Evolutionary conservation across 768 basidiomycete species (phyloP), one percentile per base, ranked within the genome.

Genomic region (Lactarius indigo): DNA sequence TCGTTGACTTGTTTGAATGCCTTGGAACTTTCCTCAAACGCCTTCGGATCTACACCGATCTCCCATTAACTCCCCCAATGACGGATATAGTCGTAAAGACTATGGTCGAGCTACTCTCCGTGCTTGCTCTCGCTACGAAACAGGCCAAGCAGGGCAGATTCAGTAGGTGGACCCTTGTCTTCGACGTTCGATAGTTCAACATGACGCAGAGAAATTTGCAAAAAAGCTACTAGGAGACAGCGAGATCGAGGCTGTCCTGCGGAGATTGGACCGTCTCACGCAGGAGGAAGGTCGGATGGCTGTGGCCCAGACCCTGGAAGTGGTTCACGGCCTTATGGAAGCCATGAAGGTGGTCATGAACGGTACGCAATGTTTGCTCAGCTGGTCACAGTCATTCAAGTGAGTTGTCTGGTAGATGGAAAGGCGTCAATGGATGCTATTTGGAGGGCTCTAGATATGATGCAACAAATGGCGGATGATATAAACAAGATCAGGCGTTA

Each of bases 181-280:
- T 30, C 17, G 3, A 39, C n/a, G 6, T 39, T 0, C 23, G 26
- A 26, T 55, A 37, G 18, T 17, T 41, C 47, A 13, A 26, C 47
- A n/a, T n/a, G 1, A 1, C 2, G 8, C n/a, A 61, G 60, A 61
- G n/a, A 33, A 61, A 31, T 31, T 47, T 44, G 20, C 44, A 31
- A 60, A n/a, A 1, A 52, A 33, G 33, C 47, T 61, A 9, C 2
- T 33, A n/a, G 59, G 59, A 47, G 30, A 44, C 5, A 47, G 18
- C n/a, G 59, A 60, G 26, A n/a, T 61, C 23, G 44, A 61, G n/a
- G 60, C 47, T 18, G 60, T 41, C 17, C 28, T 59, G 20, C 17
- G 12, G 13, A 18, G 41, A 6, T 31, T 59, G 28, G 39, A 59
- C 17, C 23, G 18, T 17, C 59, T 44, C 42, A 59, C 59, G 1